Evolutionary conservation across 2,329 filamentous ascomycete species (phyloP).

Genomic region (Fusarium succisae): DNA sequence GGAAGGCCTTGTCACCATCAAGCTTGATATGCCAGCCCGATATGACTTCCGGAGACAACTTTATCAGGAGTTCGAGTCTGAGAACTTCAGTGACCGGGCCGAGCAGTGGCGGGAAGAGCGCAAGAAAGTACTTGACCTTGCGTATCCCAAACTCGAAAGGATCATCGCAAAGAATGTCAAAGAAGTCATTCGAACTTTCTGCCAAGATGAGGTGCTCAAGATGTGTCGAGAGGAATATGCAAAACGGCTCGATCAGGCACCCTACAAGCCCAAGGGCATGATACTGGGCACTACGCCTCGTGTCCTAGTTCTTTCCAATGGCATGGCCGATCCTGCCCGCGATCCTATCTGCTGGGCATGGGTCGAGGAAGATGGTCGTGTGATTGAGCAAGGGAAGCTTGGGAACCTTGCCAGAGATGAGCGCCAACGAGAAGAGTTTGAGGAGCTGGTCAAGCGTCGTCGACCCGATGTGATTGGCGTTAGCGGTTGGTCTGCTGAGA

Average conservation of each 20-base stretch:
- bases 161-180: conserved; percentile 93
- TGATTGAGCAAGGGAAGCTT: conserved; percentile 90
- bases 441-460: conserved; percentile 80
- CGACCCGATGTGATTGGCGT: conserved; percentile 91
- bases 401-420: conserved; percentile 78
- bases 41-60: conserved; percentile 80
- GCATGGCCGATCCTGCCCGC: conserved; percentile 75
- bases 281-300: conserved; percentile 87
- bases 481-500: conserved; percentile 88
- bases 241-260: conserved; percentile 91
- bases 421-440: conserved; percentile 73
- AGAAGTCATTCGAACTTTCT: conserved; percentile 91
- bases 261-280: conserved; percentile 94
- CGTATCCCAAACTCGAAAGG: conserved; percentile 82
- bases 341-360: conserved; percentile 92
- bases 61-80: conserved; percentile 86
- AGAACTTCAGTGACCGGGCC: conserved; percentile 93
- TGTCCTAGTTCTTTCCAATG: conserved; percentile 87
- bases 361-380: conserved; percentile 90
- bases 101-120: conserved; percentile 95
- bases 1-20: conserved; percentile 89
- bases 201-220: conserved; percentile 90
- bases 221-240: conserved; percentile 89
- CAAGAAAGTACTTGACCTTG: conserved; percentile 82
- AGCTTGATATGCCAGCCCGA: conserved; percentile 78